Evolutionary conservation across 257 asterid species (phyloP), one percentile per base, ranked within the genome.

Genomic region (Solanum appendiculatum): DNA sequence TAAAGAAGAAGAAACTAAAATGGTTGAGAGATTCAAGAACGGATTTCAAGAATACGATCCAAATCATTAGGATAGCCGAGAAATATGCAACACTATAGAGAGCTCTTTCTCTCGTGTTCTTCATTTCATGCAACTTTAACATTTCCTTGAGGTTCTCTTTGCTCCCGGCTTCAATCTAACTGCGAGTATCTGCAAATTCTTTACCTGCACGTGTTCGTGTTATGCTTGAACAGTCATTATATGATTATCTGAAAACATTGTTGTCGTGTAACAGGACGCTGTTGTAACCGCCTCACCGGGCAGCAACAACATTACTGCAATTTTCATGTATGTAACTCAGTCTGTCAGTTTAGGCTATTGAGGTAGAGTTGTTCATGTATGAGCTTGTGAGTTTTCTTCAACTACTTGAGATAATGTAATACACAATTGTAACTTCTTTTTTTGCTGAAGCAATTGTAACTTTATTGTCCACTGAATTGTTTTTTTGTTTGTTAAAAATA

Each of bases 1-100:
- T 87, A 94, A 92, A 90, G 98, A 94, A 10, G 98, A 95, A 91
- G 99, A 97, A 92, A 91, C 89, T 20, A 82, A 88, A 91, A 92
- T 93, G 95, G 93, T 93, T 0, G 94, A 93, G 37, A 46, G 82
- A 69, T 97, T 97, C 86, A 97, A 94, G 96, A 90, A 88, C 82
- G 93, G 70, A 68, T 97, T 92, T 87, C 87, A 87, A 85, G 94
- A 93, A 87, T 94, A 89, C 64, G 96, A 95, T 75, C 98, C 98
- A 68, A 92, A 90, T 73, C 87, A 85, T 88, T 95, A 92, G 94
- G 88, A 88, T 77, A 70, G 78, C 86, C 72, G 63, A 80, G 36
- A 48, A 48, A 89, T 90, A 94, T 90, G 89, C 80, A 13, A 64
- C 21, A 70, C 63, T 54, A 54, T 60, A 46, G 64, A 44, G 23